Evolutionary conservation across 768 basidiomycete species (phyloP).

Genomic region (Tephrocybe sp.): DNA sequence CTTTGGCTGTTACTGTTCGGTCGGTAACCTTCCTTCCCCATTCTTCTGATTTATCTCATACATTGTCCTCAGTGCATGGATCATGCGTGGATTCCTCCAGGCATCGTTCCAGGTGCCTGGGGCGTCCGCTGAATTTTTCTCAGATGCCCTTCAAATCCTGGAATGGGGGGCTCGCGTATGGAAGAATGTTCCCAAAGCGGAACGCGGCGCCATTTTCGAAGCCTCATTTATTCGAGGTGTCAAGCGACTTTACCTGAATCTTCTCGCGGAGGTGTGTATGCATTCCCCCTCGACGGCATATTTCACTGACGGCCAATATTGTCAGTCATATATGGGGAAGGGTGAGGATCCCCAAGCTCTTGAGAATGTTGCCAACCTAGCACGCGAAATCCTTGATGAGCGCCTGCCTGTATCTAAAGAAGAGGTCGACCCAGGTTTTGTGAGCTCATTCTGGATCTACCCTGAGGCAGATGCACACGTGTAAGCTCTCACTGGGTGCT

Average conservation of each 20-base stretch:
- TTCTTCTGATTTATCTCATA: background rate
- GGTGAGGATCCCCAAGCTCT: conserved; percentile 24
- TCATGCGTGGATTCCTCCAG: conserved; percentile 36
- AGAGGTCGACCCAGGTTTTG: conserved; percentile 26
- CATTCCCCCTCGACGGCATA: background rate
- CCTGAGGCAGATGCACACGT: conserved; percentile 34
- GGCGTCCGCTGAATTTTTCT: conserved; percentile 31
- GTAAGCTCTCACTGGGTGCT: conserved; percentile 22
- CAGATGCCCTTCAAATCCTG: conserved; percentile 36
- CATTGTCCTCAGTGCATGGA: conserved; percentile 30
- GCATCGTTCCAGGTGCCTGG: conserved; percentile 11
- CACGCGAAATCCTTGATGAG: conserved; percentile 30
- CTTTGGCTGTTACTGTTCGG: conserved; percentile 38
- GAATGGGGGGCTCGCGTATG: conserved; percentile 40
- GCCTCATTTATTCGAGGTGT: conserved; percentile 40
- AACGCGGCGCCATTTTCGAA: conserved; percentile 43
- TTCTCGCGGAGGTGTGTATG: conserved; percentile 30
- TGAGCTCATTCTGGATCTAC: conserved; percentile 36
- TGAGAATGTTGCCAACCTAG: conserved; percentile 30
- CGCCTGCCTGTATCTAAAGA: conserved; percentile 16
- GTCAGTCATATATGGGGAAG: conserved; percentile 11
- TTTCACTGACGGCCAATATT: background rate
- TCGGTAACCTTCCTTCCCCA: conserved; percentile 11
- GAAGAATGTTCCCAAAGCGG: conserved; percentile 34
- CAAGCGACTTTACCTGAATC: conserved; percentile 30